Evolutionary conservation across 768 basidiomycete species (phyloP).

Genomic region (Fomitopsis pulvina): DNA sequence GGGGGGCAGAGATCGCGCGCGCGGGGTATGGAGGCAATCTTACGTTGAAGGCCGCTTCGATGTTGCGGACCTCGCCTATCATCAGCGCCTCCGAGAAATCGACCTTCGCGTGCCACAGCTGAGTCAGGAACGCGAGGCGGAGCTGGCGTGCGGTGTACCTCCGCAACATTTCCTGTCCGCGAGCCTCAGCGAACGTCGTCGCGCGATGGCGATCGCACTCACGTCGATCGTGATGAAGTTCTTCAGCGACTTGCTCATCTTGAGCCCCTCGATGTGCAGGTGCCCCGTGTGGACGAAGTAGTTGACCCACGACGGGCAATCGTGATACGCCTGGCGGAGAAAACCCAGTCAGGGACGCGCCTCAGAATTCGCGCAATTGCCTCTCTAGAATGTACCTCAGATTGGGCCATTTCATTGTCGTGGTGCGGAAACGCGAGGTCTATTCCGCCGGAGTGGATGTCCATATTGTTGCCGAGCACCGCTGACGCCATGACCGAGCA

Average conservation of each 20-base stretch:
- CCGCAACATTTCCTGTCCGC: constrained; percentile 70
- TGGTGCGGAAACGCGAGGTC: constrained; percentile 99
- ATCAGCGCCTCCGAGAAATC: constrained; percentile 91
- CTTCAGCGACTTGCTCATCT: constrained; percentile 99
- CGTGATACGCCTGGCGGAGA: constrained; percentile 75
- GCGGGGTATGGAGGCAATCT: constrained; percentile 22
- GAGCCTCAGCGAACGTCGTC: neutral
- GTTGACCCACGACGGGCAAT: constrained; percentile 92
- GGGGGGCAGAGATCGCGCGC: no score
- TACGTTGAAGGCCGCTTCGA: constrained; percentile 85
- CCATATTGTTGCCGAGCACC: constrained; percentile 84
- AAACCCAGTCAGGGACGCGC: constrained; percentile 4
- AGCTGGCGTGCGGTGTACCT: constrained; percentile 83
- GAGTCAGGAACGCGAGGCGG: constrained; percentile 84
- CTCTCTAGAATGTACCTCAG: constrained; percentile 55
- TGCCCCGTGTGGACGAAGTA: constrained; percentile 99
- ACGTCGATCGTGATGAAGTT: constrained; percentile 98
- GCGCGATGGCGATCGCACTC: constrained; percentile 21
- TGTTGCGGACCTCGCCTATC: constrained; percentile 81
- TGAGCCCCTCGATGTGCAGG: constrained; percentile 94
- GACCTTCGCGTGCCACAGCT: constrained; percentile 87
- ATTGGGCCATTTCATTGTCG: constrained; percentile 97
- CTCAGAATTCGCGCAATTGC: neutral
- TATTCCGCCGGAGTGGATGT: constrained; percentile 96
- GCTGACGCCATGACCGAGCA: constrained; percentile 98